Evolutionary conservation across 139 green algal genomes (phyloP).

Genomic region (Micractinium sp.): DNA sequence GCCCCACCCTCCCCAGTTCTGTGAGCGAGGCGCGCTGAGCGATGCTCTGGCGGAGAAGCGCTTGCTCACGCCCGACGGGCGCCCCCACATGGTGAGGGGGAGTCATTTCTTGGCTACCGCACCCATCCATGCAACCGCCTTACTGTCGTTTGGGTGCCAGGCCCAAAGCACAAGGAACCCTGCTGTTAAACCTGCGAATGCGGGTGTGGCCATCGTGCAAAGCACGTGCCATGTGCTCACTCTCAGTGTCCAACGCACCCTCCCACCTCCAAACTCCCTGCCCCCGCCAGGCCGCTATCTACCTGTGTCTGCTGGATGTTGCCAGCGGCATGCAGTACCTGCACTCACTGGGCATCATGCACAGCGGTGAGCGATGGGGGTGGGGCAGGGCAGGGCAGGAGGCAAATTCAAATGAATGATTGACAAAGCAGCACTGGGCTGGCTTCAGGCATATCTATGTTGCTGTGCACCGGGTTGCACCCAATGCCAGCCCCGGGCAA

Average conservation of each 20-base stretch:
- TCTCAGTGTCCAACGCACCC: neutral
- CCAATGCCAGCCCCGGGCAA: no score
- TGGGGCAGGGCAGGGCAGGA: neutral
- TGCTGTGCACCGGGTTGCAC: no score
- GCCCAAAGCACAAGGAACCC: neutral
- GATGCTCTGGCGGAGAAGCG: constrained; percentile 18
- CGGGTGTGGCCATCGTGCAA: neutral
- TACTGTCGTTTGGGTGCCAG: neutral
- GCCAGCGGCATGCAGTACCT: constrained; percentile 61
- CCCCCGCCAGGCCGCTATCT: constrained; percentile 15
- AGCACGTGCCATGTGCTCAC: no score
- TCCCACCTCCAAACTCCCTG: no score
- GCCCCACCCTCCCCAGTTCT: constrained; percentile 24
- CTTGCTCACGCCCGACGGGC: constrained; percentile 18
- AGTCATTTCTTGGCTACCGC: neutral
- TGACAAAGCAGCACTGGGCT: no score
- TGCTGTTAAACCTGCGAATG: neutral
- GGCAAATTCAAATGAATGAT: neutral
- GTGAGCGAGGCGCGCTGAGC: constrained; percentile 30
- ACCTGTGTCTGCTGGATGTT: constrained; percentile 51
- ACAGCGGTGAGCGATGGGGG: constrained; percentile 26
- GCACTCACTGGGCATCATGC: constrained; percentile 50
- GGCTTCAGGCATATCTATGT: no score
- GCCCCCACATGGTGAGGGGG: constrained; percentile 29
- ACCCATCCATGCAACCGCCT: neutral